Evolutionary conservation across 23 red algal genomes (phyloP).

Genomic region (Gracilariopsis chorda): DNA sequence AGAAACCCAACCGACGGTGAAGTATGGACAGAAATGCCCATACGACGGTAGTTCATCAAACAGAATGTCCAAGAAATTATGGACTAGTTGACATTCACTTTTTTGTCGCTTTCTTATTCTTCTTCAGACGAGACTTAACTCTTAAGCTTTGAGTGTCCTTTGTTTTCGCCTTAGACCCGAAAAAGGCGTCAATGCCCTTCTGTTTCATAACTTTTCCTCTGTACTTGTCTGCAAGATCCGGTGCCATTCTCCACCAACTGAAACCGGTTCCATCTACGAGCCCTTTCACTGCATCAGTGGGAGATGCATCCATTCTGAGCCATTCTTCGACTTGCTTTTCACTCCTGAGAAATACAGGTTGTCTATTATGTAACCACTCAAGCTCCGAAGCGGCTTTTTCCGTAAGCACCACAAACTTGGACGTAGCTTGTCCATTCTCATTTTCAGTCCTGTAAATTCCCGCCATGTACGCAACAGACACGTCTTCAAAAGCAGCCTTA

Average conservation of each 20-base stretch:
- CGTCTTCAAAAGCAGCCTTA: background rate
- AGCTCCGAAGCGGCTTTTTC: background rate
- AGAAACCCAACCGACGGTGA: no score
- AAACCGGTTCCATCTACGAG: background rate
- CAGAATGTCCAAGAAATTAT: no score
- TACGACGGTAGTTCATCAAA: no score
- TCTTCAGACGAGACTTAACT: background rate
- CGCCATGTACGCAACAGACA: background rate
- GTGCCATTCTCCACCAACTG: background rate
- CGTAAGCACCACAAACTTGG: background rate
- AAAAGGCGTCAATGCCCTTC: slow-evolving; percentile 11
- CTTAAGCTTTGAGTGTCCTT: background rate
- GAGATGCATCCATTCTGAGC: background rate
- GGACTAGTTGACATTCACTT: no score
- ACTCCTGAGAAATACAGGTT: slow-evolving; percentile 1
- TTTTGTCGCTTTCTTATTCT: background rate
- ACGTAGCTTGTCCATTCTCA: background rate
- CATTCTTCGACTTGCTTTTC: background rate
- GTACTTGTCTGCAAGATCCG: background rate
- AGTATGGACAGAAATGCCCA: no score
- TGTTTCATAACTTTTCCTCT: background rate
- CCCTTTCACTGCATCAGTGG: background rate
- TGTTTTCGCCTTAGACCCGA: background rate
- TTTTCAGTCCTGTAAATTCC: background rate
- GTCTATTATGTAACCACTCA: background rate